Conservation (phyloP, 306 rosid genomes). For the Medicago truncatula region DNA sequence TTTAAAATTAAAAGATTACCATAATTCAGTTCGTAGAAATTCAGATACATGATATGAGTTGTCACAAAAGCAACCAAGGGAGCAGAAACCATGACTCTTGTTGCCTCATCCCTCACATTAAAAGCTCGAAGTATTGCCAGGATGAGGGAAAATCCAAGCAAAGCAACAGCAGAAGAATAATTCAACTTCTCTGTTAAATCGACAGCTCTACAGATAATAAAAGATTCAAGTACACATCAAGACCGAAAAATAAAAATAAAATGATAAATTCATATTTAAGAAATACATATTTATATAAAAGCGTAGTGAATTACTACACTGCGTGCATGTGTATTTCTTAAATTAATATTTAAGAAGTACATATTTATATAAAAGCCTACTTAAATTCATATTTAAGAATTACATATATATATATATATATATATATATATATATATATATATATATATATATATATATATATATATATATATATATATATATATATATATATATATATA, state of each 20-base stretch:
- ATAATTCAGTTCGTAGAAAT: conserved; percentile 73
- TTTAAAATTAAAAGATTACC: conserved; percentile 60
- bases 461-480: conserved; percentile 2
- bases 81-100: conserved; percentile 91
- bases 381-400: conserved; percentile 22
- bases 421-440: neutral
- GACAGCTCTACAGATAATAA: conserved; percentile 71
- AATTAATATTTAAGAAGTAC: conserved; percentile 20
- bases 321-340: neutral
- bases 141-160: conserved; percentile 80
- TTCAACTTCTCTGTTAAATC: conserved; percentile 92
- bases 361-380: neutral
- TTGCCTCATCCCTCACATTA: conserved; percentile 86
- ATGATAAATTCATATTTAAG: conserved; percentile 21
- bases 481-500: neutral
- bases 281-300: conserved; percentile 3
- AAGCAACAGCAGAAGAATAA: conserved; percentile 86
- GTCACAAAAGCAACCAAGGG: conserved; percentile 86
- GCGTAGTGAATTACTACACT: neutral
- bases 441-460: conserved; percentile 2
- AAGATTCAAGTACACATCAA: conserved; percentile 35
- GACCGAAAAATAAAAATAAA: neutral
- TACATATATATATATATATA: neutral
- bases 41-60: conserved; percentile 90
- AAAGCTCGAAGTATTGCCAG: conserved; percentile 71